A percentile compares a stretch with the other conserved stretches of the same genome.
Conservation (phyloP, 768 basidiomycete species). For the Lactarius quietus region DNA sequence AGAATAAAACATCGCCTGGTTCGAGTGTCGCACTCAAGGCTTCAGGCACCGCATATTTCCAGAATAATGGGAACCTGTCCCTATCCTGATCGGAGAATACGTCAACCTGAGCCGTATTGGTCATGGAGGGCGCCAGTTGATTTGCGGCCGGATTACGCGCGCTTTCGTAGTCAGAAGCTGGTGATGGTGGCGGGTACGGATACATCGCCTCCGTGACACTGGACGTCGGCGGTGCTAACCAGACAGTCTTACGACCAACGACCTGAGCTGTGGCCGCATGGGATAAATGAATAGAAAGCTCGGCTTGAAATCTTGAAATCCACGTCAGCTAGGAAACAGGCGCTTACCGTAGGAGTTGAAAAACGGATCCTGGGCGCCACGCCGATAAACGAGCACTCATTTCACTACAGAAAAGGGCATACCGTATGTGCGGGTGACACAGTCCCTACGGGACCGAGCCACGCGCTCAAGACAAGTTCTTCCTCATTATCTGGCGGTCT, state of each 20-base stretch:
- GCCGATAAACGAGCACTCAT: constrained; percentile 12
- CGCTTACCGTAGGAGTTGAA: constrained; percentile 82
- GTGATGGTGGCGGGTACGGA: constrained; percentile 37
- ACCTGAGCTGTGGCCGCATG: constrained; percentile 64
- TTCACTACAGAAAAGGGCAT: constrained; percentile 36
- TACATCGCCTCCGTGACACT: constrained; percentile 54
- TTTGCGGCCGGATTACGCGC: constrained; percentile 41
- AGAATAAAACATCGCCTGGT: constrained; percentile 84
- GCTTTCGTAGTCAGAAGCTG: constrained; percentile 12
- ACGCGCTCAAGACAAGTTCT: constrained; percentile 65
- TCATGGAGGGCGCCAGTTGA: constrained; percentile 46
- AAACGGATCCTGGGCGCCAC: constrained; percentile 72
- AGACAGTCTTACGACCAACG: constrained; percentile 84
- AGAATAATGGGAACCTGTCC: constrained; percentile 49
- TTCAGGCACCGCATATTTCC: constrained; percentile 49
- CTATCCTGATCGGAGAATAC: constrained; percentile 52
- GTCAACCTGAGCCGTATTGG: constrained; percentile 81
- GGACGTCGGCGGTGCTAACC: constrained; percentile 73
- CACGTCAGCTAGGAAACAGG: constrained; percentile 3
- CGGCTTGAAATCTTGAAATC: neutral
- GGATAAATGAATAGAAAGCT: neutral
- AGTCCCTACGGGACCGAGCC: constrained; percentile 79
- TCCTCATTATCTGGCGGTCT: constrained; percentile 62
- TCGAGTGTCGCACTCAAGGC: constrained; percentile 62
- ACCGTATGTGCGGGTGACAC: constrained; percentile 87